Conservation (phyloP, 495 filamentous ascomycete species). For the Neohortaea acidophila region DNA sequence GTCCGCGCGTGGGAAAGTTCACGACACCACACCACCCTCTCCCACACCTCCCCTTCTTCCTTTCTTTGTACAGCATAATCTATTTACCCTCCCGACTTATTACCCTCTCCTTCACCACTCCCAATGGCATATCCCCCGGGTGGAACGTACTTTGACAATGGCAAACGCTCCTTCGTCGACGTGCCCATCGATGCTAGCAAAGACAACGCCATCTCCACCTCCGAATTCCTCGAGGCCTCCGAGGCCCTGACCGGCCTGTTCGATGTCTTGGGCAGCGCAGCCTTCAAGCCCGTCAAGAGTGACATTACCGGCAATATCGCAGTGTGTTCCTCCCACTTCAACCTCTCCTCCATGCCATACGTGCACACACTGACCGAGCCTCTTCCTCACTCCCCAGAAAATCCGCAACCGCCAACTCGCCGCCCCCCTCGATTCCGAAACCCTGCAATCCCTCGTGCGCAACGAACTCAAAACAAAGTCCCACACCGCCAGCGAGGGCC, state of each 20-base stretch:
- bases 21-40: too few relatives aligned
- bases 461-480: conserved; percentile 81
- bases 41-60: too few relatives aligned
- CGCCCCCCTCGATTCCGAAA: conserved; percentile 59
- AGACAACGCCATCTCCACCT: conserved; percentile 62
- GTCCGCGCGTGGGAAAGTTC: too few relatives aligned
- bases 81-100: background rate
- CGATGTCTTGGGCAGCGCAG: conserved; percentile 64
- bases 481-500: conserved; percentile 71
- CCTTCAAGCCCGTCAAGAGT: conserved; percentile 75
- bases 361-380: too few relatives aligned
- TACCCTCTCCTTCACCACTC: background rate
- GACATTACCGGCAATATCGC: conserved; percentile 87
- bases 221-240: conserved; percentile 80
- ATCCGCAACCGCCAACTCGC: conserved; percentile 67
- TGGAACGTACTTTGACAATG: conserved; percentile 66
- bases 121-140: conserved; percentile 37
- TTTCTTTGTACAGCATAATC: too few relatives aligned
- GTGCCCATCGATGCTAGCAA: conserved; percentile 59
- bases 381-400: conserved; percentile 60
- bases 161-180: conserved; percentile 60
- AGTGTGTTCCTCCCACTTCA: conserved; percentile 32
- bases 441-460: conserved; percentile 63
- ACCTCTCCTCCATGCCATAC: background rate
- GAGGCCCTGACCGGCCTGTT: conserved; percentile 77